These are phyloP conservation scores for Lachancea nothofagi DNA, from an alignment of 805 yeast species.

Conservation along the genomic window DNA sequence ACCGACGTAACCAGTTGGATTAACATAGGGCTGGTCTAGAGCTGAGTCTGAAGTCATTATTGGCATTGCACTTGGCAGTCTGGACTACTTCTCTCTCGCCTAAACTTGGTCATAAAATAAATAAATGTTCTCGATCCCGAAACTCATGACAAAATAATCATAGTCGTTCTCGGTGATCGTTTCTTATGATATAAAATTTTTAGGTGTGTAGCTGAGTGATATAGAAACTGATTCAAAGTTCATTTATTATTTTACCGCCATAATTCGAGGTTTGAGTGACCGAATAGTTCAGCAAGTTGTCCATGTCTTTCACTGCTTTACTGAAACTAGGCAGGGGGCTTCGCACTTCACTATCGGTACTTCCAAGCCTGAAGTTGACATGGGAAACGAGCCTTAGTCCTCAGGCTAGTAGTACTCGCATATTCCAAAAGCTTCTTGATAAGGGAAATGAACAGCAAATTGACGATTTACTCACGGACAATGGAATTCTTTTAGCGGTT, in stretches of 20 bases:
- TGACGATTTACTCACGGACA: conserved; percentile 54
- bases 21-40: conserved; percentile 12
- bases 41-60: conserved; percentile 3
- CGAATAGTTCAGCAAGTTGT: conserved; percentile 1
- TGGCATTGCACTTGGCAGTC: not conserved
- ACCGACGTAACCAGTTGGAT: conserved; percentile 83
- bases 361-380: conserved; percentile 7
- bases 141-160: too few species aligned
- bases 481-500: conserved; percentile 79
- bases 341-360: conserved; percentile 13
- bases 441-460: conserved; percentile 54
- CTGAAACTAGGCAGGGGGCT: not conserved
- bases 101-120: too few species aligned
- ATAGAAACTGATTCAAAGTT: too few species aligned
- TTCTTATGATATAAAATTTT: conserved; percentile 2
- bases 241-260: too few species aligned
- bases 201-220: not conserved
- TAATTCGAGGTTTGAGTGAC: too few species aligned
- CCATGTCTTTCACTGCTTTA: not conserved
- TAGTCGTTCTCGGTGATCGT: not conserved
- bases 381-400: conserved; percentile 13
- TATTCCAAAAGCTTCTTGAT: conserved; percentile 38
- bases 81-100: too few species aligned
- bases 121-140: not conserved
- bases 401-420: conserved; percentile 28